Evolutionary conservation across 2,329 filamentous ascomycete genomes (phyloP).

Genomic region (Dothistroma septosporum): DNA sequence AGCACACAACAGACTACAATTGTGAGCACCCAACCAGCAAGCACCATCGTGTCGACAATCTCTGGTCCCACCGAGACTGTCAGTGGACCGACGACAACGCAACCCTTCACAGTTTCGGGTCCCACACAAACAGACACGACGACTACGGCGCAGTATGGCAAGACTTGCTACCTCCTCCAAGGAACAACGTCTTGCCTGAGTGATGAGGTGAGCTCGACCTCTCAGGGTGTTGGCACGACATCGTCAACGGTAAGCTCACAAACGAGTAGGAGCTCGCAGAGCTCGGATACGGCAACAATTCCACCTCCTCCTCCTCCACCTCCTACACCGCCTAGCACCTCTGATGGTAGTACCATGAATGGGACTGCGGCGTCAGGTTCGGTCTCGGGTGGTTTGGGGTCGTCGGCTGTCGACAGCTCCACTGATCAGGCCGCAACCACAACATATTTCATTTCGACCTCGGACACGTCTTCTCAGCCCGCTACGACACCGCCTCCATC

Average conservation of each 20-base stretch:
- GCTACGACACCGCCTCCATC: neutral
- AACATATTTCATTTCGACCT: neutral
- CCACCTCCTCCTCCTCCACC: no score
- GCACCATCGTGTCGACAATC: slow-evolving; percentile 1
- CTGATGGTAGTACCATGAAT: neutral
- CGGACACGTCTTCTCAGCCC: neutral
- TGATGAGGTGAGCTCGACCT: neutral
- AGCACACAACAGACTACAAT: neutral
- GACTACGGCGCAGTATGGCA: neutral
- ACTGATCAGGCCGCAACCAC: neutral
- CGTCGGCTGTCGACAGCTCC: neutral
- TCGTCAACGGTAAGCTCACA: slow-evolving; percentile 5
- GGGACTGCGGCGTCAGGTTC: neutral
- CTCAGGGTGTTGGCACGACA: neutral
- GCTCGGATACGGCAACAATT: neutral
- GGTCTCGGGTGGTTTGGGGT: neutral
- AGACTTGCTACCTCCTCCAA: neutral
- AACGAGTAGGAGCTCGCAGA: slow-evolving; percentile 1
- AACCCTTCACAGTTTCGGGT: neutral
- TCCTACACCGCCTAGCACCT: neutral
- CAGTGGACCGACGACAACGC: neutral
- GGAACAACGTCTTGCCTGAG: neutral
- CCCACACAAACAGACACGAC: neutral
- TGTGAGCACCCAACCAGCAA: neutral
- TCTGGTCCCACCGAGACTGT: neutral